Percentiles rank a stretch among this genome's conserved stretches.
These are phyloP conservation scores for Cryphonectria radicalis DNA, from an alignment of 2,329 filamentous ascomycete species.

Conservation along the genomic window DNA sequence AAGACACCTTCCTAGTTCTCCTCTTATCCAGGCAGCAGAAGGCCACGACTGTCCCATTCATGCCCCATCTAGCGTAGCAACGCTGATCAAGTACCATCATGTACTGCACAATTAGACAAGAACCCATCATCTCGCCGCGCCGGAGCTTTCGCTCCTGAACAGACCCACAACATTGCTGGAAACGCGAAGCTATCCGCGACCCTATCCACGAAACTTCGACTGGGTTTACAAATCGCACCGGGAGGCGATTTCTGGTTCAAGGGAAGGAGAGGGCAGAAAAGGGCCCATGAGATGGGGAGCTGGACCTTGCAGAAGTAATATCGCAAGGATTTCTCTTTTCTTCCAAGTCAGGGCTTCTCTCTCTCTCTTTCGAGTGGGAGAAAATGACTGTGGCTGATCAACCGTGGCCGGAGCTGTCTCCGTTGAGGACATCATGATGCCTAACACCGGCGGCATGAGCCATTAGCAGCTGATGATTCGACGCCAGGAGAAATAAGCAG, in stretches of 20 bases:
- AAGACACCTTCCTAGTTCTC: background rate
- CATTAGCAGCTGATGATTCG: background rate
- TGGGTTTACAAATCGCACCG: background rate
- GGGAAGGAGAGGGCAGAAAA: background rate
- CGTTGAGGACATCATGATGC: background rate
- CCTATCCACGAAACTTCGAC: background rate
- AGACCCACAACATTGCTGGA: background rate
- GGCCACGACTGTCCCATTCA: background rate
- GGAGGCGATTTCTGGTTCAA: background rate
- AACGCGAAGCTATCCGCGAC: slow-evolving; percentile 4
- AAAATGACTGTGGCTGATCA: background rate
- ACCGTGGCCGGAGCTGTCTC: background rate
- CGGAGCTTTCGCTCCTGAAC: slow-evolving; percentile 4
- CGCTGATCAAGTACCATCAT: background rate
- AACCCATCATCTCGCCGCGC: background rate
- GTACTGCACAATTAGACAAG: background rate
- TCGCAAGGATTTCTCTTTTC: background rate
- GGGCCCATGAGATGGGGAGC: background rate
- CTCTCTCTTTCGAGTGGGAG: background rate
- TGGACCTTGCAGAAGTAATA: background rate
- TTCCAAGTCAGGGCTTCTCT: background rate
- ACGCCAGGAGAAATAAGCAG: background rate
- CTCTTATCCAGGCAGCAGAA: background rate
- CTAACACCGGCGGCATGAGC: background rate
- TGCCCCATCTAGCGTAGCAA: background rate